Percentiles rank a stretch among this genome's conserved stretches.
Conservation (phyloP, 176 grass and related monocot species). For the Carex myosuroides region DNA sequence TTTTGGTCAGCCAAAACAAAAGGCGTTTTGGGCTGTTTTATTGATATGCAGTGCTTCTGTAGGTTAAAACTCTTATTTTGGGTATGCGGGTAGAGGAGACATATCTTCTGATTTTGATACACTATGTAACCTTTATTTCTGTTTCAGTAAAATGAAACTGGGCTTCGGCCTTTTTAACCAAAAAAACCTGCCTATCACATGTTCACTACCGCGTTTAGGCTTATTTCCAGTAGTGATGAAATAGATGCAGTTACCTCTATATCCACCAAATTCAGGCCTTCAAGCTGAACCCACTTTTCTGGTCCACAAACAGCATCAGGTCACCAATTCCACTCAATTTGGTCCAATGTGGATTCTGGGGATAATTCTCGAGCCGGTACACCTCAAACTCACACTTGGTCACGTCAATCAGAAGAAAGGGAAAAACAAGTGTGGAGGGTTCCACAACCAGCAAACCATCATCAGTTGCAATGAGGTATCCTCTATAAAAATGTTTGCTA, state of each 20-base stretch:
- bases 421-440: too few species aligned
- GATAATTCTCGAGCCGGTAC: not conserved
- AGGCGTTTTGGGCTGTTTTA: too few species aligned
- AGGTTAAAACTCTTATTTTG: too few species aligned
- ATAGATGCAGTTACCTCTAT: slow-evolving; percentile 2
- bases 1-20: too few species aligned
- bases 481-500: not conserved
- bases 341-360: not conserved
- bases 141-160: too few species aligned
- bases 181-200: not conserved
- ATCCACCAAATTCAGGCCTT: not conserved
- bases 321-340: not conserved
- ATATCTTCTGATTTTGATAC: too few species aligned
- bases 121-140: too few species aligned
- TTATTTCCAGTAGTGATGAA: not conserved
- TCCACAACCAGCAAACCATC: not conserved
- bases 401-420: not conserved
- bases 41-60: too few species aligned
- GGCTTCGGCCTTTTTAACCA: too few species aligned
- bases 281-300: not conserved
- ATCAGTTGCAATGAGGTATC: not conserved
- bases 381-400: not conserved
- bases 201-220: too few species aligned
- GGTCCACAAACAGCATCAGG: not conserved
- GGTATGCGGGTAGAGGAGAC: too few species aligned